These are phyloP conservation scores for Huntiella abstrusa DNA, from an alignment of 2,329 filamentous ascomycete genomes.

Conservation along the genomic window DNA sequence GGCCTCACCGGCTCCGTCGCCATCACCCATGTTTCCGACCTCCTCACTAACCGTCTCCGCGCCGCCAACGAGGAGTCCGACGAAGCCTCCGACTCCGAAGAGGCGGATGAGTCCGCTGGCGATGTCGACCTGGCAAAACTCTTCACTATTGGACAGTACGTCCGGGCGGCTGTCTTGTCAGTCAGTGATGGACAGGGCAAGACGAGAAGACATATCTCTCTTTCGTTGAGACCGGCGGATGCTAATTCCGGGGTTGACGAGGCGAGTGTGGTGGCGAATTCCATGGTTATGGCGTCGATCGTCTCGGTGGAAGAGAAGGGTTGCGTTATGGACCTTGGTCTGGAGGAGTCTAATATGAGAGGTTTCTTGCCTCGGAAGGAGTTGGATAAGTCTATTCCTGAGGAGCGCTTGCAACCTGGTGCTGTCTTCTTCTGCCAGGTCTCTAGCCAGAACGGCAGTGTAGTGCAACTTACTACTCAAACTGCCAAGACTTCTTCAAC, in stretches of 20 bases:
- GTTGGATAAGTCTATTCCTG: conserved; percentile 44
- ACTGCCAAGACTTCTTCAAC: conserved; percentile 48
- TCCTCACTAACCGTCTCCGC: conserved; percentile 59
- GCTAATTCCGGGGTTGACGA: conserved; percentile 58
- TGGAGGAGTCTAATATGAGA: conserved; percentile 46
- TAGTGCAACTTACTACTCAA: conserved; percentile 69
- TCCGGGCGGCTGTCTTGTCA: conserved; percentile 67
- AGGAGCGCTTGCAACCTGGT: conserved; percentile 59
- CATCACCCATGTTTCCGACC: conserved; percentile 75
- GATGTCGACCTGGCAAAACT: conserved; percentile 44
- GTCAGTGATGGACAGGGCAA: conserved; percentile 41
- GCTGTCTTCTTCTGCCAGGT: conserved; percentile 71
- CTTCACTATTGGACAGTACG: conserved; percentile 70
- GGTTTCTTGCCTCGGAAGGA: conserved; percentile 80
- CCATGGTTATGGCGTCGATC: conserved; percentile 72
- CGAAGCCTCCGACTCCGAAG: conserved; percentile 35
- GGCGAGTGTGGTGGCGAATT: conserved; percentile 55
- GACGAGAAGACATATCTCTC: conserved; percentile 63
- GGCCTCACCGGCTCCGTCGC: conserved; percentile 81
- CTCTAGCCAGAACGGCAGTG: conserved; percentile 59
- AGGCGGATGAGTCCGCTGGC: conserved; percentile 24
- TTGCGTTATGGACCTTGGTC: conserved; percentile 76
- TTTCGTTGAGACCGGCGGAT: conserved; percentile 63
- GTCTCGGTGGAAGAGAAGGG: conserved; percentile 91
- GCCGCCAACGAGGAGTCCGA: conserved; percentile 35